Evolutionary conservation across 106 monocot species (phyloP), one percentile per base, ranked within the genome.

Genomic region (Triglochin maritima): DNA sequence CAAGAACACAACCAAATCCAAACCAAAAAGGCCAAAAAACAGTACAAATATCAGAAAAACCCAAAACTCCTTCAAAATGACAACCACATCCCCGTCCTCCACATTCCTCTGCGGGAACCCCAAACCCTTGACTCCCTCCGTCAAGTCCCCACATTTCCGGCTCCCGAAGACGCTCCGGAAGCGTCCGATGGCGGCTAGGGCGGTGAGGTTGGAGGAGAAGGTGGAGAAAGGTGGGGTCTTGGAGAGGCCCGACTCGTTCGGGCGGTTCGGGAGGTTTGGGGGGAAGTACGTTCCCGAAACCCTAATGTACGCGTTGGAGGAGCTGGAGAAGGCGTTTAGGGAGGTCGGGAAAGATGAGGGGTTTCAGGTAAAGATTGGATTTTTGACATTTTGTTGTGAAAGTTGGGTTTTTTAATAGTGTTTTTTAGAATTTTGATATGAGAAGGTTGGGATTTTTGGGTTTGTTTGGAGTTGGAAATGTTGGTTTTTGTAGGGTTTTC

Each of bases 231-330:
- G 6, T 13, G 53, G 46, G 49, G 50, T 49, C 5, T 49, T 17
- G 1, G 59, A 58, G 71, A 65, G 93, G 60, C 93, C 93, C 7
- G 89, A 93, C 57, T 67, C 83, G 29, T 86, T 82, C 60, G 86
- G 93, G 11, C 42, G 88, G 67, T 89, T 89, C 60, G 88, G 88
- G 54, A 81, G 62, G 68, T 93, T 89, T 57, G 93, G 93, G 46
- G 93, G 93, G 57, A 93, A 89, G 80, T 93, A 93, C 44, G 93
- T 93, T 17, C 93, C 93, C 9, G 93, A 93, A 65, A 93, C 93
- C 17, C 84, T 89, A 17, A 89, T 93, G 93, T 73, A 89, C 9
- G 93, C 87, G 3, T 70, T 87, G 3, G 54, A 81, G 4, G 84
- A 88, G 77, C 84, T 88, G 44, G 88, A 88, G 72, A 54, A 44